Evolutionary conservation across 768 basidiomycete genomes (phyloP), one percentile per base, ranked within the genome.

Genomic region (Boletus edulis): DNA sequence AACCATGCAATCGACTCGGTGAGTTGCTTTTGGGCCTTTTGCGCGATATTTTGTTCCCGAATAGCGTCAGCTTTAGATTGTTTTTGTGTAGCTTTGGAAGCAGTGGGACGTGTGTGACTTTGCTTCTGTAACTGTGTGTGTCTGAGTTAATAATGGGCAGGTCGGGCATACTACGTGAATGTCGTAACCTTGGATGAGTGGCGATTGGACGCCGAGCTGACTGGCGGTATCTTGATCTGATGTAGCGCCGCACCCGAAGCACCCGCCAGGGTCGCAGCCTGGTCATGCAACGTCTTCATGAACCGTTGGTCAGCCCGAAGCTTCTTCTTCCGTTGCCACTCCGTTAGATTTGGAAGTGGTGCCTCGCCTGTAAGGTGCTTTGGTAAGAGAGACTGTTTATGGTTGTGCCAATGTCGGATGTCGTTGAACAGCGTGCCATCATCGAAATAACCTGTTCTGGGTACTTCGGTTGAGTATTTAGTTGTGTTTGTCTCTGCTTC

Each of bases 191-290:
- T 70, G 2, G 52, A 24, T 27, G 29, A 14, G 9, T 24, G 34
- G 37, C 44, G 62, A 39, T 38, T 51, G n/a, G 62, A 41, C 4
- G 34, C 32, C 15, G 62, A 62, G 12, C 75, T 67, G 10, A 75
- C 76, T 2, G 76, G 59, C 1, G 75, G 71, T 54, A 89, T 87
- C n/a, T 77, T 72, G 32, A 83, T 76, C 49, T 77, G 78, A 61
- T 81, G 73, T 27, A 89, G 68, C 8, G 67, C 67, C 2, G 72
- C 74, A 2, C 87, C 87, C 0, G 75, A 75, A 6, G 85, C 85
- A 0, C 87, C 87, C 0, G 83, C 85, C 53, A 89, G 64, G 1
- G 84, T 85, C 38, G 78, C 79, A 11, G 87, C 86, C 42, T 83
- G 81, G 49, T 75, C 70, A 49, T 84, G 83, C 52, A 89, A 62